Evolutionary conservation across 441 rosid species (phyloP).

Genomic region (Jatropha multifida): DNA sequence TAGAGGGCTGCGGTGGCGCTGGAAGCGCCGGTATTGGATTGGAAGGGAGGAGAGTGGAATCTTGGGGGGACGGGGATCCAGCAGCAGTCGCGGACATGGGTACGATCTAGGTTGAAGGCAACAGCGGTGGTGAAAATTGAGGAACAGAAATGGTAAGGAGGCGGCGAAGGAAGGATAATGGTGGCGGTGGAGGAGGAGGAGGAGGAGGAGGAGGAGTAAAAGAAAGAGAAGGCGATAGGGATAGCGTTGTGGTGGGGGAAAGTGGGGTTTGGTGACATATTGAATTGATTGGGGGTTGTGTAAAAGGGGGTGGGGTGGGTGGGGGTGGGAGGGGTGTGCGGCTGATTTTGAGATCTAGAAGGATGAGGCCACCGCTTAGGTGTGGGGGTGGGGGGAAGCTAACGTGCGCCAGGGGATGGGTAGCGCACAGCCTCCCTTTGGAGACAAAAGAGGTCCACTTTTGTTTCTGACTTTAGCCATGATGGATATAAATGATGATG

Average conservation of each 20-base stretch:
- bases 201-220: slow-evolving; percentile 16
- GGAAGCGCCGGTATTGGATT: slow-evolving; percentile 30
- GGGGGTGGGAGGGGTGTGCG: slow-evolving; percentile 46
- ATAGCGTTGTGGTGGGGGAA: slow-evolving; percentile 33
- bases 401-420: slow-evolving; percentile 46
- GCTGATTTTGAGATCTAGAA: slow-evolving; percentile 58
- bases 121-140: background rate
- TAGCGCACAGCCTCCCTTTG: slow-evolving; percentile 19
- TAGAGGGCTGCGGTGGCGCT: slow-evolving; percentile 29
- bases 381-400: slow-evolving; percentile 38
- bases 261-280: slow-evolving; percentile 41
- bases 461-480: slow-evolving; percentile 12
- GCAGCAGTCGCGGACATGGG: slow-evolving; percentile 23
- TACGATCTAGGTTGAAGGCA: slow-evolving; percentile 21
- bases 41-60: slow-evolving; percentile 26
- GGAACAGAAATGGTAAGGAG: background rate
- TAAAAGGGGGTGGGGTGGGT: slow-evolving; percentile 18
- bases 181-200: slow-evolving; percentile 14
- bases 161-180: slow-evolving; percentile 12
- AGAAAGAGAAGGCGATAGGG: slow-evolving; percentile 7
- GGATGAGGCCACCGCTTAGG: slow-evolving; percentile 68
- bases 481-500: background rate
- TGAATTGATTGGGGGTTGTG: slow-evolving; percentile 20
- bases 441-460: slow-evolving; percentile 30
- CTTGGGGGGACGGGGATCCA: slow-evolving; percentile 44